These are phyloP conservation scores for Eragrostis tef DNA, from an alignment of 202 grass and related monocot genomes.

Conservation along the genomic window DNA sequence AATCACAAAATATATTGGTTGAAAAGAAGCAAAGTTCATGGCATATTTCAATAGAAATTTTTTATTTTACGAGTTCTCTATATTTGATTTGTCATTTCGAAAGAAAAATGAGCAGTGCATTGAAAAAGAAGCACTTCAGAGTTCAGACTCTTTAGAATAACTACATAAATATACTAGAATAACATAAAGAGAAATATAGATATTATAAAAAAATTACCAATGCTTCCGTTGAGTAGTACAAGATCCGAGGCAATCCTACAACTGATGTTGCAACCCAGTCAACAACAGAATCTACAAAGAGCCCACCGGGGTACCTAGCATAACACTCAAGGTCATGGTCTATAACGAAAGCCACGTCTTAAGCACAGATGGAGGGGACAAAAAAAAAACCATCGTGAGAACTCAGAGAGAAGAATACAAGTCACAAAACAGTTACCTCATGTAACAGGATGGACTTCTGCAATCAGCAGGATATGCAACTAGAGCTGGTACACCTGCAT, in stretches of 20 bases:
- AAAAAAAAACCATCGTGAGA: slow-evolving; percentile 9
- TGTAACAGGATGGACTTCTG: slow-evolving; percentile 67
- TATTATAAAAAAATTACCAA: slow-evolving; percentile 60
- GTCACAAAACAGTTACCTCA: slow-evolving; percentile 64
- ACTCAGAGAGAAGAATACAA: slow-evolving; percentile 36
- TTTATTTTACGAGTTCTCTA: slow-evolving; percentile 12
- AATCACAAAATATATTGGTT: slow-evolving; percentile 34
- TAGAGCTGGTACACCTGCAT: slow-evolving; percentile 79
- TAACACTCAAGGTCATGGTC: slow-evolving; percentile 18
- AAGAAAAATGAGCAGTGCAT: slow-evolving; percentile 1
- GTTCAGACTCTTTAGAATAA: slow-evolving; percentile 23
- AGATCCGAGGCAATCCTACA: slow-evolving; percentile 90
- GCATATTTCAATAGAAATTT: slow-evolving; percentile 9
- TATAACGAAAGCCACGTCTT: background rate
- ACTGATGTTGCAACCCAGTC: slow-evolving; percentile 86
- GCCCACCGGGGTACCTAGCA: slow-evolving; percentile 79
- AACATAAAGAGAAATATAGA: slow-evolving; percentile 31
- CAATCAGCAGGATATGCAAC: slow-evolving; percentile 86
- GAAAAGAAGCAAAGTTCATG: slow-evolving; percentile 14
- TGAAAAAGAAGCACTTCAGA: slow-evolving; percentile 6
- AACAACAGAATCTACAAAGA: slow-evolving; percentile 78
- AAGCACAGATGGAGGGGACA: slow-evolving; percentile 1
- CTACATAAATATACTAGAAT: background rate
- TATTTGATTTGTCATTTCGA: slow-evolving; percentile 7
- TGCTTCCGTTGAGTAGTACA: slow-evolving; percentile 93